Conservation (phyloP, 305 asterid genomes). For the Plantago coronopus region DNA sequence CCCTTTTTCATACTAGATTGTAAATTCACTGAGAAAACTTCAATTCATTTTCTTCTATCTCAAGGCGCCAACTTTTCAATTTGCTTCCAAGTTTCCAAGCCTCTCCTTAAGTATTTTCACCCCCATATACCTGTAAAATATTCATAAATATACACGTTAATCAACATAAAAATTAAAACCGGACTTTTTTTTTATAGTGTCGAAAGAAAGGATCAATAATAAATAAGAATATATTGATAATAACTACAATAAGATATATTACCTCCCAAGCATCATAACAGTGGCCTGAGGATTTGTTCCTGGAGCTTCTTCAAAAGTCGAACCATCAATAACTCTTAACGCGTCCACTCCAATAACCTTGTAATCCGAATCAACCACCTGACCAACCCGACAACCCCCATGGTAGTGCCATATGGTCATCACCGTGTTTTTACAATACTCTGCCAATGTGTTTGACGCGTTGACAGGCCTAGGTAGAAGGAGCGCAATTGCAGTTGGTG, state of each 20-base stretch:
- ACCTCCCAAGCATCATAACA: slow-evolving; percentile 93
- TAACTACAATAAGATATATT: neutral
- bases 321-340: slow-evolving; percentile 74
- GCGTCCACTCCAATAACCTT: slow-evolving; percentile 50
- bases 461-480: slow-evolving; percentile 56
- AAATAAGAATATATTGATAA: neutral
- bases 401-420: slow-evolving; percentile 93
- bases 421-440: slow-evolving; percentile 73
- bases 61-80: neutral
- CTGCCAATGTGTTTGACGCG: slow-evolving; percentile 56
- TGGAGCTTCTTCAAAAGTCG: slow-evolving; percentile 67
- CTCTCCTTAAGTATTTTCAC: slow-evolving; percentile 48
- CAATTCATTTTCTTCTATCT: no score
- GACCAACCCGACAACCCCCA: slow-evolving; percentile 78
- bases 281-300: slow-evolving; percentile 97
- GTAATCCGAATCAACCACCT: slow-evolving; percentile 54
- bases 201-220: no score
- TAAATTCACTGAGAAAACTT: no score
- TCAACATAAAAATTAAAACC: neutral
- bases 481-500: slow-evolving; percentile 52
- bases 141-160: neutral
- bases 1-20: no score
- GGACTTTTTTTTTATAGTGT: no score
- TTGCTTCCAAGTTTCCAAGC: slow-evolving; percentile 26
- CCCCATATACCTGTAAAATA: slow-evolving; percentile 61